A percentile compares a stretch with the other conserved stretches of the same genome.
These are phyloP conservation scores for Phytophthora sojae DNA, from an alignment of 352 stramenopile species.

Conservation along the genomic window DNA sequence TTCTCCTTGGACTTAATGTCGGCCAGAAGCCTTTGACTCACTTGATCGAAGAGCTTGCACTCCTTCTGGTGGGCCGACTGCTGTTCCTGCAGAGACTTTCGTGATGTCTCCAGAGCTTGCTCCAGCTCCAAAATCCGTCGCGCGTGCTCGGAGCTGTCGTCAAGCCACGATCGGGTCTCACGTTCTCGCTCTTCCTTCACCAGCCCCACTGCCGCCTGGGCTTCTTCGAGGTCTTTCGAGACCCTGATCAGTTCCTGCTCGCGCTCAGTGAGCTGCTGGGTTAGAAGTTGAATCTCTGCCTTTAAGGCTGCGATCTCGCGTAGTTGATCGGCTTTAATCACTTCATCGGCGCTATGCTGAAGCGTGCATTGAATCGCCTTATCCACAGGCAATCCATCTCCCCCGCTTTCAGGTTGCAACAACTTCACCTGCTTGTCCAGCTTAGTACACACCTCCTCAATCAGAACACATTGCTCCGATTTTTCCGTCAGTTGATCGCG, in stretches of 20 bases:
- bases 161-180: conserved; percentile 3
- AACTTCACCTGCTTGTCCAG: conserved; percentile 27
- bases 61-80: conserved; percentile 22
- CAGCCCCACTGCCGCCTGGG: background rate
- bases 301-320: conserved; percentile 12
- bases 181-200: conserved; percentile 12
- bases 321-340: conserved; percentile 5
- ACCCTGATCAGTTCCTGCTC: conserved; percentile 15
- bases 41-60: conserved; percentile 13
- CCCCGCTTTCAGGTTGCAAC: conserved; percentile 14
- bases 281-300: conserved; percentile 6
- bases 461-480: conserved; percentile 24
- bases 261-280: conserved; percentile 9
- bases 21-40: conserved; percentile 13
- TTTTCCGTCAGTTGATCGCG: conserved; percentile 23
- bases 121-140: conserved; percentile 21
- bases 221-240: conserved; percentile 10
- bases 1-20: conserved; percentile 9
- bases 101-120: conserved; percentile 1
- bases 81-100: conserved; percentile 3
- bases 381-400: conserved; percentile 8
- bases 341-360: conserved; percentile 16
- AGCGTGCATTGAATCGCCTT: conserved; percentile 23
- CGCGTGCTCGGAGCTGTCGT: background rate
- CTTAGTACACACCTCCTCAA: conserved; percentile 14